Conservation (phyloP, 1,284 basidiomycete species). For the Naganishia cerealis region DNA sequence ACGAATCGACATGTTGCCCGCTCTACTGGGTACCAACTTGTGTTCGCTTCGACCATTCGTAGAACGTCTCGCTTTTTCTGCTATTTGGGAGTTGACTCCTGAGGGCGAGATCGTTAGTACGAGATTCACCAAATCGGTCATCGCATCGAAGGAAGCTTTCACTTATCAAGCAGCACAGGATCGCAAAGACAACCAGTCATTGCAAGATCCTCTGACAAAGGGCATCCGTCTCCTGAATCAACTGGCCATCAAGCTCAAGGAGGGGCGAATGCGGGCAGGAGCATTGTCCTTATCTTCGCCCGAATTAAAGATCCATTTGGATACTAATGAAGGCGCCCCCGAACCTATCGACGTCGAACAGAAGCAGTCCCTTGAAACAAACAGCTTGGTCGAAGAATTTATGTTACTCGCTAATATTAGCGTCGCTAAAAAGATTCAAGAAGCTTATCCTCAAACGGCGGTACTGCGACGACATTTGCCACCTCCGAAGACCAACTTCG, state of each 20-base stretch:
- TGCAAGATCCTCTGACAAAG: slow-evolving; percentile 78
- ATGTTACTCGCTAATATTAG: slow-evolving; percentile 98
- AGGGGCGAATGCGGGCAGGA: slow-evolving; percentile 84
- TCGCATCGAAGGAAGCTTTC: slow-evolving; percentile 93
- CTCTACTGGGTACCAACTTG: slow-evolving; percentile 90
- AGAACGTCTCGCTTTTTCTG: slow-evolving; percentile 91
- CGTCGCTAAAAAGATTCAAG: slow-evolving; percentile 87
- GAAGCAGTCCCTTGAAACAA: slow-evolving; percentile 89
- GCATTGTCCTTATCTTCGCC: slow-evolving; percentile 96
- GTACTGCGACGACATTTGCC: slow-evolving; percentile 90
- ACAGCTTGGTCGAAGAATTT: slow-evolving; percentile 96
- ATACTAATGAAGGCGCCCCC: slow-evolving; percentile 78
- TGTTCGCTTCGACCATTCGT: slow-evolving; percentile 92
- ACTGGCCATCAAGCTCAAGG: slow-evolving; percentile 82
- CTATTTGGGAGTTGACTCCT: slow-evolving; percentile 87
- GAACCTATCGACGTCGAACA: slow-evolving; percentile 98
- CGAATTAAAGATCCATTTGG: slow-evolving; percentile 94
- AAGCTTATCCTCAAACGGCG: slow-evolving; percentile 91
- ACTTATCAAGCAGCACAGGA: slow-evolving; percentile 96
- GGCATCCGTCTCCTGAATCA: slow-evolving; percentile 87
- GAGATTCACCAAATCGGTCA: slow-evolving; percentile 92
- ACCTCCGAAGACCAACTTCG: slow-evolving; percentile 91
- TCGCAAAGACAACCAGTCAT: slow-evolving; percentile 77
- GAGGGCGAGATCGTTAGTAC: slow-evolving; percentile 87
- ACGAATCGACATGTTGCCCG: slow-evolving; percentile 97